phyloP scores from a whole-genome alignment of 305 asterid genomes.

The Fraxinus velutina region DNA sequence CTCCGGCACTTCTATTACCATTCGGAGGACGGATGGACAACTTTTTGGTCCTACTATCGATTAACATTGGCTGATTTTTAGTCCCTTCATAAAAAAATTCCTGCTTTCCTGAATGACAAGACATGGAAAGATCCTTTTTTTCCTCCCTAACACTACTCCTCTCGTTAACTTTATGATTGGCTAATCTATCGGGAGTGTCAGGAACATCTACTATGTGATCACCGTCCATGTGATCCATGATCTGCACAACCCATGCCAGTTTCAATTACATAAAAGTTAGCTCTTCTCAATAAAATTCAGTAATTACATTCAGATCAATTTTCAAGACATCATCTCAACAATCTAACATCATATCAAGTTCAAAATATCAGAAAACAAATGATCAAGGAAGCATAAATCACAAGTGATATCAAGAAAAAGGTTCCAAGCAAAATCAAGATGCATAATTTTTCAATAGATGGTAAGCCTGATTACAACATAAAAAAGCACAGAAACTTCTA shows the following conservation, averaged over 20 bases:
- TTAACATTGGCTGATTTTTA: constrained; percentile 30
- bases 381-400: neutral
- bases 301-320: neutral
- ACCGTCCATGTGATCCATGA: constrained; percentile 59
- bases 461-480: neutral
- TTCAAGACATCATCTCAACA: constrained; percentile 2
- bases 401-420: neutral
- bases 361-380: neutral
- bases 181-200: constrained; percentile 71
- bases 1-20: constrained; percentile 22
- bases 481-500: neutral
- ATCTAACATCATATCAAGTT: neutral
- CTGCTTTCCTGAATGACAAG: constrained; percentile 20
- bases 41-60: constrained; percentile 40
- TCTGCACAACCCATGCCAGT: constrained; percentile 35
- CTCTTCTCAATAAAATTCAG: neutral
- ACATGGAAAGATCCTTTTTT: constrained; percentile 21
- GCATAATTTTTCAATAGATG: neutral
- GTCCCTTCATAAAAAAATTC: constrained; percentile 30
- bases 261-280: neutral
- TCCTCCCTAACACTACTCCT: constrained; percentile 26
- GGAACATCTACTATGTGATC: constrained; percentile 60
- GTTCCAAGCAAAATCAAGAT: neutral
- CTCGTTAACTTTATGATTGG: constrained; percentile 21
- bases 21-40: constrained; percentile 28